Base-by-base conservation (phyloP, 768 basidiomycete species). In the Ramaria rubella region DNA sequence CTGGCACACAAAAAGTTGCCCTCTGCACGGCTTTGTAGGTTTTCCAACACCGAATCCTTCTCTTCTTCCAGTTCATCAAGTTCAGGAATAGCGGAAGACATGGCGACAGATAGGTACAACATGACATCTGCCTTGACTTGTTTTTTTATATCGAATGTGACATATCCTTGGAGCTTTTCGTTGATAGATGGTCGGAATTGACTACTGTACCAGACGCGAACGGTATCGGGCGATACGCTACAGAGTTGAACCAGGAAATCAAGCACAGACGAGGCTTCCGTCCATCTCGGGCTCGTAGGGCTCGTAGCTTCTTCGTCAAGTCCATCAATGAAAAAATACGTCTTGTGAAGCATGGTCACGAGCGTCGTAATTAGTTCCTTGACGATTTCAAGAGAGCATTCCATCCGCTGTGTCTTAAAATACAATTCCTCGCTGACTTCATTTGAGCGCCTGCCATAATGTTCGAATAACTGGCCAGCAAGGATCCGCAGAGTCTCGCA, bases 1-100 rank as follows among this genome's bases (percentile, higher is more conserved):
- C 52, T 55, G 11, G 68, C 69, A 63, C 66, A 70, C 27, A 70
- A 38, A 52, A 69, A 70, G 42, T 67, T 66, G n/a, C 62, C 63
- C 31, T 68, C 58, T 4, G 63, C 70, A 6, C 60, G 57, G n/a
- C 6, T n/a, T 6, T 52, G 50, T 36, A 65, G 24, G n/a, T 45
- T n/a, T 17, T 52, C 42, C 49, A 50, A 33, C 19, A 61, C 14
- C 26, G 26, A 29, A 17, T 33, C 45, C 52, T 57, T 30, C 29
- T 52, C 59, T 9, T 45, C 33, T 26, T 19, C 49, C 2, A 17
- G 11, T 21, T 60, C 38, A 30, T 58, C 58, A 5, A 60, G 60
- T 5, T 26, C 24, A 27, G 24, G 24, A 30, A 19, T 8, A 17
- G 7, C 2, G 14, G 21, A 26, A 27, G 24, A 26, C 1, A 65